Percentiles rank a stretch among this genome's conserved stretches.
phyloP scores from a whole-genome alignment of 1,284 basidiomycete species.

The Apiotrichum veenhuisii region DNA sequence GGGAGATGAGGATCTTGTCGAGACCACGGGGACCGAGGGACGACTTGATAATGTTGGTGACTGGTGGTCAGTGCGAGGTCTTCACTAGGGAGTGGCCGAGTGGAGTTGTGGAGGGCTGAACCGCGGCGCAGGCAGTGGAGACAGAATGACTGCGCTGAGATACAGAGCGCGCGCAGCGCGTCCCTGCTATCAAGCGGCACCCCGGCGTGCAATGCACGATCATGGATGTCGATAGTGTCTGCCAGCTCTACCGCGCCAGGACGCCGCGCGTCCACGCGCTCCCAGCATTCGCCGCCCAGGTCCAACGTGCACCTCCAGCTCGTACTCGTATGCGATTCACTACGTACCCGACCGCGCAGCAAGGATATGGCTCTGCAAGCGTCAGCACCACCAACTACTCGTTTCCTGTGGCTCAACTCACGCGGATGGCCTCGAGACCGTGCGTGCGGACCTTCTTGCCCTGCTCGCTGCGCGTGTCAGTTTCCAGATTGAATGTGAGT shows the following conservation, averaged over 20 bases:
- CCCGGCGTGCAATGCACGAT: too few relatives aligned
- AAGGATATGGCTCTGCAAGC: slow-evolving; percentile 78
- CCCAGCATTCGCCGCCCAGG: too few relatives aligned
- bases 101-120: not conserved
- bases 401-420: slow-evolving; percentile 44
- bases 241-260: too few relatives aligned
- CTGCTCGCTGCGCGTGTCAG: too few relatives aligned
- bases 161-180: too few relatives aligned
- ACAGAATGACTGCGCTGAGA: too few relatives aligned
- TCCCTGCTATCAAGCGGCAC: too few relatives aligned
- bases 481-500: too few relatives aligned
- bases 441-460: slow-evolving; percentile 90
- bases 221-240: too few relatives aligned
- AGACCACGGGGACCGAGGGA: slow-evolving; percentile 92
- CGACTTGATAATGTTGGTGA: slow-evolving; percentile 91
- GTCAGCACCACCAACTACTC: slow-evolving; percentile 4
- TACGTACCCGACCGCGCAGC: slow-evolving; percentile 61
- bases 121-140: not conserved
- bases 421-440: slow-evolving; percentile 95
- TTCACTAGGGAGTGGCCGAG: not conserved
- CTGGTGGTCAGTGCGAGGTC: slow-evolving; percentile 49
- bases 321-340: not conserved
- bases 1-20: slow-evolving; percentile 98
- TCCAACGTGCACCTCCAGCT: too few relatives aligned
- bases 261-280: too few relatives aligned